These are phyloP conservation scores for Panicum virgatum DNA, from an alignment of 202 grass and related monocot genomes.

Conservation along the genomic window DNA sequence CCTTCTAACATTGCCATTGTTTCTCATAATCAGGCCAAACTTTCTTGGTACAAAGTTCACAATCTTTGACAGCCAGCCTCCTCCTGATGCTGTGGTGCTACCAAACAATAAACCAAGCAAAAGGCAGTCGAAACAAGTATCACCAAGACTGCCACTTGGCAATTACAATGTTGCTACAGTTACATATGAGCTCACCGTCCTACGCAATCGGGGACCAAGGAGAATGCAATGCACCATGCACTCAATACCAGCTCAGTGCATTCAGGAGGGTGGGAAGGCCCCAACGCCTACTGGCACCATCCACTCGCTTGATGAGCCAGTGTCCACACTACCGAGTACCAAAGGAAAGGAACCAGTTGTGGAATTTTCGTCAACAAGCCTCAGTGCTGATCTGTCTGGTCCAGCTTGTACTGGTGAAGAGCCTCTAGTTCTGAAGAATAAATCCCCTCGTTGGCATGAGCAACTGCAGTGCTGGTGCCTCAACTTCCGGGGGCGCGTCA, in stretches of 20 bases:
- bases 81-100: constrained; percentile 46
- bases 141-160: constrained; percentile 73
- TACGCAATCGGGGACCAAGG: constrained; percentile 91
- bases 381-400: constrained; percentile 39
- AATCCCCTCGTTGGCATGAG: constrained; percentile 94
- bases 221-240: constrained; percentile 94
- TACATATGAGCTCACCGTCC: constrained; percentile 86
- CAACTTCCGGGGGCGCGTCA: constrained; percentile 94
- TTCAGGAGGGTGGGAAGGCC: constrained; percentile 64
- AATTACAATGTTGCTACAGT: constrained; percentile 81
- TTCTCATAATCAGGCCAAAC: constrained; percentile 66
- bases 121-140: constrained; percentile 87
- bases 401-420: constrained; percentile 23
- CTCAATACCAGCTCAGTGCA: constrained; percentile 70
- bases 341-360: constrained; percentile 62
- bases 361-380: constrained; percentile 61
- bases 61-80: constrained; percentile 82
- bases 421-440: constrained; percentile 86
- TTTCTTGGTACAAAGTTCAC: constrained; percentile 99
- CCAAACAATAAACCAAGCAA: constrained; percentile 58
- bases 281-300: constrained; percentile 74
- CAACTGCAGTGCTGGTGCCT: constrained; percentile 99
- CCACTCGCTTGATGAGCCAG: constrained; percentile 62
- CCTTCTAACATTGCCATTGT: background rate
- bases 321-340: constrained; percentile 39